Evolutionary conservation across 305 asterid species (phyloP).

Genomic region (Fraxinus paxiana): DNA sequence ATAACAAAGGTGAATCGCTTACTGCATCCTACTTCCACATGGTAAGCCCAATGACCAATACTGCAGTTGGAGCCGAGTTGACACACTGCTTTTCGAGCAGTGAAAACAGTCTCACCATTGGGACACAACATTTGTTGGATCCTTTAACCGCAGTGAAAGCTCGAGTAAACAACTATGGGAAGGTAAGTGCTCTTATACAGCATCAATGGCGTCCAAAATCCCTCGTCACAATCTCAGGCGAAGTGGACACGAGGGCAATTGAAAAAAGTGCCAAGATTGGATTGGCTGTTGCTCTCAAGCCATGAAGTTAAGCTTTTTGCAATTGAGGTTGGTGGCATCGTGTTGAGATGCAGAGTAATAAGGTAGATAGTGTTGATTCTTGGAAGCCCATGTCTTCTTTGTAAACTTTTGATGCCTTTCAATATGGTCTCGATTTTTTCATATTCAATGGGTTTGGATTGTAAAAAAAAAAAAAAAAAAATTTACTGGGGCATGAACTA

Average conservation of each 20-base stretch:
- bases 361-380: slow-evolving; percentile 26
- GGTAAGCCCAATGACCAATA: slow-evolving; percentile 65
- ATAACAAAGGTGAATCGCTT: slow-evolving; percentile 65
- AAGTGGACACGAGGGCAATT: slow-evolving; percentile 85
- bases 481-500: neutral
- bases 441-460: neutral
- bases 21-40: slow-evolving; percentile 78
- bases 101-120: slow-evolving; percentile 72
- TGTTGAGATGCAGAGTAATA: slow-evolving; percentile 29
- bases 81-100: slow-evolving; percentile 75
- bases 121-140: slow-evolving; percentile 80
- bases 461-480: too few species aligned
- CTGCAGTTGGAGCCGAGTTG: slow-evolving; percentile 92
- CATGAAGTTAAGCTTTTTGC: slow-evolving; percentile 39
- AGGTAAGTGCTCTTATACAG: slow-evolving; percentile 81
- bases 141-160: slow-evolving; percentile 77
- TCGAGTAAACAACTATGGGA: slow-evolving; percentile 75
- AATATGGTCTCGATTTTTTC: neutral
- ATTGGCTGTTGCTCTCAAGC: slow-evolving; percentile 82
- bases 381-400: slow-evolving; percentile 11
- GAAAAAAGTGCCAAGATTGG: slow-evolving; percentile 91
- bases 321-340: neutral
- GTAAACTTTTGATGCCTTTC: neutral
- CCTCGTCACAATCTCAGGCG: slow-evolving; percentile 80
- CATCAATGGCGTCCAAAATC: slow-evolving; percentile 92